Evolutionary conservation across 805 yeast species (phyloP), one percentile per base, ranked within the genome.

Genomic region (Ogataea philodendri): DNA sequence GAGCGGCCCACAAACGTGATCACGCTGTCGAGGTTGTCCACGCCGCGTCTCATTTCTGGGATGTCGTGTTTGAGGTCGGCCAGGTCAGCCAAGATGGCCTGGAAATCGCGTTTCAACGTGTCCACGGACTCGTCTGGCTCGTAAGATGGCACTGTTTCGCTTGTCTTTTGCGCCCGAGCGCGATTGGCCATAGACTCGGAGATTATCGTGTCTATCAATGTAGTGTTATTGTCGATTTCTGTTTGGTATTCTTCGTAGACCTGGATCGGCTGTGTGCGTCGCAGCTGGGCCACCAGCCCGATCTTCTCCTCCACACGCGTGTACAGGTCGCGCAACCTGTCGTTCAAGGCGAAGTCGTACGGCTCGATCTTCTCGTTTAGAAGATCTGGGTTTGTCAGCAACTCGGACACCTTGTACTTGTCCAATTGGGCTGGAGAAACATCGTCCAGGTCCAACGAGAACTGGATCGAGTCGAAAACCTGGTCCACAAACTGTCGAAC

Each of bases 301-400:
- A 86, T 76, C 42, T 73, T 74, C 30, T 68, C 70, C 45, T 85
- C 94, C 39, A 84, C 79, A 23, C 70, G 66, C 31, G 69, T 68
- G 43, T 83, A 74, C 31, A 74, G 48, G 31, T 69, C 65, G 30
- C 90, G 64, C 18, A 84, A 69, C 37, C 66, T 55, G 39, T 74
- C 78, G 55, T 82, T 81, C 40, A 83, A 57, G 13, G 70, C 78
- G 24, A 71, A 59, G 51, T 85, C 90, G 56, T 81, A 83, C 1
- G 89, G 87, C 53, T 81, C 93, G 7, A 77, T 69, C 39, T 70
- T 70, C 38, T 48, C 51, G 35, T 47, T 42, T 15, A 51, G 26
- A 40, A 43, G 23, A 5, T 52, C 49, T 2, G 49, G 44, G 33
- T 37, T 42, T 7, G 26, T 35, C 26, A 46, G 30, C n/a, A 49